Base-by-base conservation (phyloP, 2,329 filamentous ascomycete species). In the Penicillium sp. region DNA sequence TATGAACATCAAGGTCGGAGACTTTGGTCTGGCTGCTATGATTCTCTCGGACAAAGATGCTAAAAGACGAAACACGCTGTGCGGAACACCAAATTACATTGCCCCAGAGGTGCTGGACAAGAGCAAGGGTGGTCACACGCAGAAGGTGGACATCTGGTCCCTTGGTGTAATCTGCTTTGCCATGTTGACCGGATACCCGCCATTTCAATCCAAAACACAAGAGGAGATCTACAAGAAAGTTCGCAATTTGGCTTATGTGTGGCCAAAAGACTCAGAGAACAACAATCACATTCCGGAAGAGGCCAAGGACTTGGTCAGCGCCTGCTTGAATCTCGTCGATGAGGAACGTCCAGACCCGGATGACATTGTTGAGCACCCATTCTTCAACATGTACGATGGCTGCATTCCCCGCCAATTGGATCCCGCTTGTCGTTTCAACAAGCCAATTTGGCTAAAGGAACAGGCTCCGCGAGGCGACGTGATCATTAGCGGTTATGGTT, bases 101-200 rank as follows among this genome's bases (percentile, higher is more conserved):
- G 94, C 94, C 0, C 94, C 94, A 0, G 94, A 99, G 70, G 96
- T 99, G 58, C 77, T 99, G 49, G 90, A 96, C 69, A 96, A 94
- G 79, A 90, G 89, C 31, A 94, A 90, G 69, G 91, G 93, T 67
- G 94, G 94, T 0, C 94, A 99, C 71, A 94, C 96, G 63, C 92
- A 97, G 71, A 96, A 95, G 80, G 94, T 99, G 3, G 94, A 99
- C 71, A 90, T 99, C 53, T 99, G 95, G 95, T 96, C 93, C 43
- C 82, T 99, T 69, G 94, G 95, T 20, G 94, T 99, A 63, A 99
- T 99, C 71, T 92, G 95, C 73, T 97, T 96, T 76, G 95, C 94
- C 47, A 93, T 99, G 85, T 88, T 97, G 45, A 94, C 94, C 7
- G 96, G 94, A 20, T 95, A 93, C 67, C 93, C 94, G 1, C 94